Base-by-base conservation (phyloP, 139 green algal species). In the Mesostigma viride region DNA sequence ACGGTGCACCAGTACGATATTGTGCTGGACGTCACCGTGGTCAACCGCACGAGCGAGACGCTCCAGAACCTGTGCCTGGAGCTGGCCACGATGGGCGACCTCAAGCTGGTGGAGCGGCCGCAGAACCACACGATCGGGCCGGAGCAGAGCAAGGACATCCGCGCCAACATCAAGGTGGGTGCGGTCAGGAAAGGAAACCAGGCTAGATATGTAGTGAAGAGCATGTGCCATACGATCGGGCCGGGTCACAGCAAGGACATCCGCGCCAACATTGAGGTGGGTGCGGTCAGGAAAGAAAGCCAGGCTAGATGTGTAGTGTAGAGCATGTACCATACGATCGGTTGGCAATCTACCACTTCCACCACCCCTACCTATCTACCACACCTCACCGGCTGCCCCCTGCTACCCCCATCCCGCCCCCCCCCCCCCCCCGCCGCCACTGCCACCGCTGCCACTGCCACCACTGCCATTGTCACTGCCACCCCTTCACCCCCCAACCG, bases 11-110 rank as follows among this genome's bases (percentile, higher is more conserved):
- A 97, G 82, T 99, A 98, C 75, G 93, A 99, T 76, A 96, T 99
- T 58, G 89, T 96, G 33, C 75, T 98, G 80, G 92, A 98, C 62
- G 88, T 98, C 14, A 90, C 84, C 0, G 84, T 98, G 8, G 82
- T 88, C 51, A 97, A 97, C 84, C 77, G 91, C 62, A 93, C 73
- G 53, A 45, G 81, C 3, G 82, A 90, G 64, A 89, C 82, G 17
- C 74, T 85, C 51, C 85, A 96, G 76, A 95, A 95, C 77, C 76
- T 98, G 66, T 87, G 74, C 67, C 79, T 99, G 75, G 93, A 99
- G 86, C 81, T 99, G 58, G 91, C 93, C 62, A 99, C 93, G 48
- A 95, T 98, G 89, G 93, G 93, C 1, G 93, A 99, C 78, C 82
- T 99, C 5, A 96, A 96, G 83, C 87, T 99, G 51, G 92, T 97